phyloP scores from a whole-genome alignment of 805 yeast species.

The Wickerhamiella slavikovae region DNA sequence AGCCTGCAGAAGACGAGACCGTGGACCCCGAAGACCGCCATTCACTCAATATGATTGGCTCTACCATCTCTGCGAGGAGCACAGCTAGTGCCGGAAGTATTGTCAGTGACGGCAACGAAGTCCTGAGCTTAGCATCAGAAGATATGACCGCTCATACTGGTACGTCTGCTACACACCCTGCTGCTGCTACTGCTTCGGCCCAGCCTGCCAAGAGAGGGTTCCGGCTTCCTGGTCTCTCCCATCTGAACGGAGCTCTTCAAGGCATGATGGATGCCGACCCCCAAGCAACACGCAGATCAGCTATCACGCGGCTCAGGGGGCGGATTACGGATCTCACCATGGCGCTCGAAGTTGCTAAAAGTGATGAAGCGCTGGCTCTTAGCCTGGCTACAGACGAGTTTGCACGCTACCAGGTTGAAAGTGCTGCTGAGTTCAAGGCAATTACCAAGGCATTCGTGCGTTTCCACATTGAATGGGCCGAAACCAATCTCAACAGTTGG shows the following conservation, averaged over 20 bases:
- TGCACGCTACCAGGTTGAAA: constrained; percentile 26
- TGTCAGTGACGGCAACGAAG: background rate
- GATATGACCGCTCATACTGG: background rate
- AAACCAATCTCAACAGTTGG: constrained; percentile 46
- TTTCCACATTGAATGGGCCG: constrained; percentile 44
- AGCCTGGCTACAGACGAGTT: constrained; percentile 24
- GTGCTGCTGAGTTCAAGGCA: constrained; percentile 29
- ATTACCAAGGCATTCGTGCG: constrained; percentile 33
- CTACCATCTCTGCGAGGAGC: background rate
- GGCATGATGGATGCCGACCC: constrained; percentile 51
- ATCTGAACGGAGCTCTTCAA: constrained; percentile 30
- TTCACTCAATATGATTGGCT: background rate
- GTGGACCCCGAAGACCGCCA: background rate
- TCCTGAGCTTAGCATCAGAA: no score
- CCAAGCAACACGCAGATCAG: constrained; percentile 36
- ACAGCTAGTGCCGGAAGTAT: background rate
- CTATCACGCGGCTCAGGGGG: constrained; percentile 23
- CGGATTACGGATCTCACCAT: constrained; percentile 28
- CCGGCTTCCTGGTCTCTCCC: constrained; percentile 33
- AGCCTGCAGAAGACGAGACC: constrained; percentile 1
- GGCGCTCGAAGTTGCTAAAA: constrained; percentile 31
- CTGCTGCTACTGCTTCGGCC: background rate
- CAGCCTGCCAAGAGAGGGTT: constrained; percentile 14
- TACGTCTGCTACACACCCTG: background rate
- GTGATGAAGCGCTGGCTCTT: constrained; percentile 30